Evolutionary conservation across 2,329 filamentous ascomycete species (phyloP).

Genomic region (Elsinoe arachidis): DNA sequence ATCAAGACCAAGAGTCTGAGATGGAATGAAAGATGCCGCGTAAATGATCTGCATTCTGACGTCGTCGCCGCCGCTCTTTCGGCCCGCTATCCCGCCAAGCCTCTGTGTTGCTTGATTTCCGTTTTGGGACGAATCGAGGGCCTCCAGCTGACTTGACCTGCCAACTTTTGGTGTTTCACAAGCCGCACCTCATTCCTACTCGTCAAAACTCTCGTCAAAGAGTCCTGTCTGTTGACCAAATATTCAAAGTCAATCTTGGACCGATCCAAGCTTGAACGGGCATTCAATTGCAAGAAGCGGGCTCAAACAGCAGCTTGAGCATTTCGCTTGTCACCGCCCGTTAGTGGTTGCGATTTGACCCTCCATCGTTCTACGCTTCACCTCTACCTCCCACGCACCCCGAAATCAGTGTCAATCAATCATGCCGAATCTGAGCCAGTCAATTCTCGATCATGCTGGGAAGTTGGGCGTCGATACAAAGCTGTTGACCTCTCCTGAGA

Average conservation of each 20-base stretch:
- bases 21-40: constrained; percentile 17
- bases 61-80: background rate
- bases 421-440: constrained; percentile 6
- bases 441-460: background rate
- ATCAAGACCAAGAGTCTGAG: background rate
- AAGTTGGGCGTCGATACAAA: constrained; percentile 5
- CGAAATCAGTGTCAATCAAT: constrained; percentile 12
- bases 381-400: no score
- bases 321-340: no score
- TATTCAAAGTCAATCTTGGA: no score
- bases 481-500: constrained; percentile 36
- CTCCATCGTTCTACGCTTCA: no score
- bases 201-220: background rate
- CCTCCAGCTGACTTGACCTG: background rate
- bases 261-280: no score
- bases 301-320: no score
- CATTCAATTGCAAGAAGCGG: no score
- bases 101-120: constrained; percentile 5
- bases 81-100: background rate
- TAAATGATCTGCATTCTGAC: constrained; percentile 13
- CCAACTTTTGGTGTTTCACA: background rate
- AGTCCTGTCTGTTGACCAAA: background rate
- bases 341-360: background rate
- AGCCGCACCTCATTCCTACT: background rate
- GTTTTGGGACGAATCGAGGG: background rate